These are phyloP conservation scores for Coccomyxa subellipsoidea DNA, from an alignment of 163 green algal species.

Conservation along the genomic window DNA sequence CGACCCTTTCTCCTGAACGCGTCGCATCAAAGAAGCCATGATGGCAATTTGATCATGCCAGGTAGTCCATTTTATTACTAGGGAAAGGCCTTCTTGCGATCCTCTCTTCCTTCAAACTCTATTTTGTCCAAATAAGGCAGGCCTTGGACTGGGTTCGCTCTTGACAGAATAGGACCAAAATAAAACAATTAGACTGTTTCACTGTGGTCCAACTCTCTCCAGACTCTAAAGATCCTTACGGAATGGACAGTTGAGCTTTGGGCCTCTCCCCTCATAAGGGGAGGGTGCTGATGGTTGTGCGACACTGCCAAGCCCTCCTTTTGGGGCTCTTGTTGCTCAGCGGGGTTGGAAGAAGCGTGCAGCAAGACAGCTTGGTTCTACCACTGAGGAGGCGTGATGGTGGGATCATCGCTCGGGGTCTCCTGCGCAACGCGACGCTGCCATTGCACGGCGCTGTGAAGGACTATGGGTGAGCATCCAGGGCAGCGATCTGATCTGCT, in stretches of 20 bases:
- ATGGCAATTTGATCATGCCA: no score
- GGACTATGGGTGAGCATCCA: constrained; percentile 43
- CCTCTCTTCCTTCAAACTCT: not conserved
- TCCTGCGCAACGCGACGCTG: constrained; percentile 41
- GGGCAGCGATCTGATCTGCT: not conserved
- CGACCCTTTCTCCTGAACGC: no score
- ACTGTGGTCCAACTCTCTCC: no score
- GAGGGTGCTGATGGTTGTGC: not conserved
- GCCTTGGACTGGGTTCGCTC: not conserved
- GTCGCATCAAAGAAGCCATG: no score
- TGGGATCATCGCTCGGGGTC: constrained; percentile 14
- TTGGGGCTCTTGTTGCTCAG: not conserved
- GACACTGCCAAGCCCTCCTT: not conserved
- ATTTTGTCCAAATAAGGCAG: not conserved
- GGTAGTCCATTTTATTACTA: no score
- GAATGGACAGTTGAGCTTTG: not conserved
- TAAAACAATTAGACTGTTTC: not conserved
- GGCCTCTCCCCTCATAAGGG: not conserved
- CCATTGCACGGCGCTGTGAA: constrained; percentile 55
- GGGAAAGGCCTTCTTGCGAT: no score
- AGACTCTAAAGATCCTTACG: no score
- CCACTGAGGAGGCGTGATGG: constrained; percentile 20
- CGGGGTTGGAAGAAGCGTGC: not conserved
- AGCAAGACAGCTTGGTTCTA: constrained; percentile 10
- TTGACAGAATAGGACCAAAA: not conserved